Conservation (phyloP, 2,329 filamentous ascomycete genomes). For the Neopestalotiopsis clavispora region DNA sequence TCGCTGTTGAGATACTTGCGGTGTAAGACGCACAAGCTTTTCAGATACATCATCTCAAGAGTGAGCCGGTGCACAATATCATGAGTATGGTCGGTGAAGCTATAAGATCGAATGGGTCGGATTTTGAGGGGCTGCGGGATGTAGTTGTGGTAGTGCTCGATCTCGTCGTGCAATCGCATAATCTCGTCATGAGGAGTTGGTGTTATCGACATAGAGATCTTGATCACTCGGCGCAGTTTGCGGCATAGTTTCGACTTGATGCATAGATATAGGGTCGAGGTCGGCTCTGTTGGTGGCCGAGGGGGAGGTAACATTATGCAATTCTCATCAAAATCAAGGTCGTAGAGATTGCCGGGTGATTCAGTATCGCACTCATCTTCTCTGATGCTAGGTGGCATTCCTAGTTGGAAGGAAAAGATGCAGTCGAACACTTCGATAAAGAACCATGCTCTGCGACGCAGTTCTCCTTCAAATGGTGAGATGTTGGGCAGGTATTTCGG, state of each 20-base stretch:
- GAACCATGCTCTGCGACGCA: conserved; percentile 55
- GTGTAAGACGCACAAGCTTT: conserved; percentile 55
- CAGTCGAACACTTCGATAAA: conserved; percentile 52
- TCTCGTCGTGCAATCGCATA: conserved; percentile 44
- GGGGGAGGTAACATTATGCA: conserved; percentile 46
- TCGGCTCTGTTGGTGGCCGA: conserved; percentile 47
- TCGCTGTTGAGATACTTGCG: conserved; percentile 49
- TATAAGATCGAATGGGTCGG: conserved; percentile 45
- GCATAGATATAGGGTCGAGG: conserved; percentile 47
- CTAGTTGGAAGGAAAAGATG: conserved; percentile 56
- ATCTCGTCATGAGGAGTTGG: conserved; percentile 42
- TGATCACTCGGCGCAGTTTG: conserved; percentile 48
- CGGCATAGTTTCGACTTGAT: conserved; percentile 49
- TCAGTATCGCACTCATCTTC: conserved; percentile 52
- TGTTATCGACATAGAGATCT: conserved; percentile 43
- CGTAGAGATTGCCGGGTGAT: conserved; percentile 50
- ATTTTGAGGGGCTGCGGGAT: conserved; percentile 47
- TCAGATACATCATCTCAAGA: conserved; percentile 53
- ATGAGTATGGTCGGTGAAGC: conserved; percentile 47
- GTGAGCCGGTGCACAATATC: conserved; percentile 54
- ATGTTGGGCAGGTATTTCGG: conserved; percentile 46
- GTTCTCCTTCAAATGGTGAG: conserved; percentile 55
- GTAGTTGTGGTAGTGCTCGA: conserved; percentile 41
- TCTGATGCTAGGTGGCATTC: conserved; percentile 54
- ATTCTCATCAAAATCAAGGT: conserved; percentile 57